Evolutionary conservation across 2,329 filamentous ascomycete species (phyloP).

Genomic region (Ceratocystis cacaofunesta): DNA sequence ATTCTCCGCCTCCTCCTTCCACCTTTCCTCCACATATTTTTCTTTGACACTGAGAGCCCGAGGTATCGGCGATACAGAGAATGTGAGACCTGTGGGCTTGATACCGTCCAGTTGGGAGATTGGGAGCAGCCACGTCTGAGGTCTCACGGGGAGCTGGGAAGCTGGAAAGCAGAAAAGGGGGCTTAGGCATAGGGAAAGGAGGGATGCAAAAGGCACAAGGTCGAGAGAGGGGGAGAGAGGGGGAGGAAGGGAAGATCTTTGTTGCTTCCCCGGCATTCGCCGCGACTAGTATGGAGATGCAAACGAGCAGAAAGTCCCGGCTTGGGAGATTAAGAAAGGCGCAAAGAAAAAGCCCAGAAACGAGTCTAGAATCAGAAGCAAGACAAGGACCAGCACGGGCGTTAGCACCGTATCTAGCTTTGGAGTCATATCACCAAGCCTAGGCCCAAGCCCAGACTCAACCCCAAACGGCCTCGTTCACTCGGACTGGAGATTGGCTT

Average conservation of each 20-base stretch:
- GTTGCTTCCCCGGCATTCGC: neutral
- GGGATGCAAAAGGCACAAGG: neutral
- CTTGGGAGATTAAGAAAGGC: neutral
- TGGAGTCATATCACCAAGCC: no score
- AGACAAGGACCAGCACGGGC: no score
- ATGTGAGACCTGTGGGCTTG: neutral
- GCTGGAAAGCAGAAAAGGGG: neutral
- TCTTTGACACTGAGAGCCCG: neutral
- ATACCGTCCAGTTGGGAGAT: neutral
- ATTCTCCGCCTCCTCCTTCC: no score
- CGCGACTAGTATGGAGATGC: neutral
- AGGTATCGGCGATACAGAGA: neutral
- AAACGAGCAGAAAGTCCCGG: neutral
- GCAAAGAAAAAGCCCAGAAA: neutral
- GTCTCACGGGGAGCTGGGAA: neutral
- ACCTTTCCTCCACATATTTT: neutral
- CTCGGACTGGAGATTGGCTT: no score
- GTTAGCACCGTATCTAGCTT: no score
- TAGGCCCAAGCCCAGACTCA: no score
- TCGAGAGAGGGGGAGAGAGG: neutral
- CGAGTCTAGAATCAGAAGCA: neutral
- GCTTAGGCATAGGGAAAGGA: no score
- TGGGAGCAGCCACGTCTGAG: neutral
- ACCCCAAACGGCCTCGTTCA: no score
- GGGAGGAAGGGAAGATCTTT: neutral